A percentile compares a stretch with the other conserved stretches of the same genome.
Conservation (phyloP, 148 eudicot species). For the Suaeda aralocaspica region DNA sequence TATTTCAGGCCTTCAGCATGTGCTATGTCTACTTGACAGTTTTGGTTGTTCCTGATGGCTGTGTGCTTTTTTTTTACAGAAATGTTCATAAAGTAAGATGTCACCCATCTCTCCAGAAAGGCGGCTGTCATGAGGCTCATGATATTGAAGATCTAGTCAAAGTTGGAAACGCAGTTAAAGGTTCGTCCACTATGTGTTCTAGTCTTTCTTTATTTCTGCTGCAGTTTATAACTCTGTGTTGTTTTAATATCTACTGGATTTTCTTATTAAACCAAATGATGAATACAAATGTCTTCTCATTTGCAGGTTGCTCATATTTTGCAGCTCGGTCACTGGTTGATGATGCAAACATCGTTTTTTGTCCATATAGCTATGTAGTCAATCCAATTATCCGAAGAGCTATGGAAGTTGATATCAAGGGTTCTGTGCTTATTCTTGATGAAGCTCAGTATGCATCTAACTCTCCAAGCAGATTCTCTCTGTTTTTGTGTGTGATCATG, state of each 20-base stretch:
- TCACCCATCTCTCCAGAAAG: conserved; percentile 78
- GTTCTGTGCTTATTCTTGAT: conserved; percentile 79
- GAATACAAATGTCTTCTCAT: conserved; percentile 10
- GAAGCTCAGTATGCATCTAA: conserved; percentile 87
- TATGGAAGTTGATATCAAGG: conserved; percentile 79
- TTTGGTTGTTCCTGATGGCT: conserved; percentile 21
- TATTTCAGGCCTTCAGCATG: conserved; percentile 13
- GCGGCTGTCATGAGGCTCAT: conserved; percentile 84
- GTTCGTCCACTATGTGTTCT: conserved; percentile 27
- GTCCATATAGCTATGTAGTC: conserved; percentile 84
- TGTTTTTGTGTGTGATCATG: background rate
- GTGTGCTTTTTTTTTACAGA: conserved; percentile 35
- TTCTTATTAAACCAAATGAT: background rate
- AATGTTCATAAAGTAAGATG: conserved; percentile 64
- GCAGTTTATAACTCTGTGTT: background rate
- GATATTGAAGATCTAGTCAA: conserved; percentile 97
- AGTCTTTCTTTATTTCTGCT: background rate
- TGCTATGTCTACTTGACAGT: background rate
- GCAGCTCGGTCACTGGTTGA: conserved; percentile 88
- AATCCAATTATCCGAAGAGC: conserved; percentile 82
- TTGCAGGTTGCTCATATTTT: conserved; percentile 94
- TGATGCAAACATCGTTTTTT: conserved; percentile 79
- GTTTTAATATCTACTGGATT: background rate
- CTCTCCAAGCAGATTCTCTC: conserved; percentile 5
- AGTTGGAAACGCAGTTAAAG: conserved; percentile 75